A percentile compares a stretch with the other conserved stretches of the same genome.
Evolutionary conservation across 1,284 basidiomycete genomes (phyloP).

Genomic region (Papiliotrema nemorosa): DNA sequence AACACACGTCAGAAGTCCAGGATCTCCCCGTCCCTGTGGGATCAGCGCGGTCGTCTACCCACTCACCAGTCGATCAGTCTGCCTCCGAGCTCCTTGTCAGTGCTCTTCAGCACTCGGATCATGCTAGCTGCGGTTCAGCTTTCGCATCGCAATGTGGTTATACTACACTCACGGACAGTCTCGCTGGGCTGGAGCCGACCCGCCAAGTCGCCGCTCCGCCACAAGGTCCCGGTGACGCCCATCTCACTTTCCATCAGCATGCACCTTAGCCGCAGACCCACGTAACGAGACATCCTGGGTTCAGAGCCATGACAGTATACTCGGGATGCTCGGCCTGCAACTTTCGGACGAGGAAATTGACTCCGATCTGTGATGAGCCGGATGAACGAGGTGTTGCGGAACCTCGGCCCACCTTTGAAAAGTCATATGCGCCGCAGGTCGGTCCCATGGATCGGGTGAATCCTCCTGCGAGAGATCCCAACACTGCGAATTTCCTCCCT

Average conservation of each 20-base stretch:
- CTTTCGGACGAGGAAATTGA: not conserved
- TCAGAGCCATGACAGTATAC: not conserved
- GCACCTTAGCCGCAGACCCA: not conserved
- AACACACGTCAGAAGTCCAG: too few relatives aligned
- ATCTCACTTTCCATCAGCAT: not conserved
- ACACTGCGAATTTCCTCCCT: not conserved
- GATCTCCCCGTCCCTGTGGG: too few relatives aligned
- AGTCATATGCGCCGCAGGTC: not conserved
- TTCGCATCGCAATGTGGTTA: not conserved
- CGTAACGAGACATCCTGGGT: not conserved
- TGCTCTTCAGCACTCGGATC: not conserved
- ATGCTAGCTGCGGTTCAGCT: not conserved
- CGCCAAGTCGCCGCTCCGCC: not conserved
- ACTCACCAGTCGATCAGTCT: not conserved
- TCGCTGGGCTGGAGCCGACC: not conserved
- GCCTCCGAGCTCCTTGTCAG: not conserved
- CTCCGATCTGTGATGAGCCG: not conserved
- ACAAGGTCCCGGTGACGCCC: not conserved
- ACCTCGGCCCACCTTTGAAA: not conserved
- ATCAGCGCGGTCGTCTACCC: too few relatives aligned
- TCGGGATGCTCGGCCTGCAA: not conserved
- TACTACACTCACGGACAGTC: not conserved
- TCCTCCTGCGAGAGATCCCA: not conserved
- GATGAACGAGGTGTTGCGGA: not conserved
- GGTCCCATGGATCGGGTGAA: not conserved